Percentiles rank a stretch among this genome's conserved stretches.
Conservation (phyloP, 192 early-diverging fungal species). For the Umbelopsis isabellina region DNA sequence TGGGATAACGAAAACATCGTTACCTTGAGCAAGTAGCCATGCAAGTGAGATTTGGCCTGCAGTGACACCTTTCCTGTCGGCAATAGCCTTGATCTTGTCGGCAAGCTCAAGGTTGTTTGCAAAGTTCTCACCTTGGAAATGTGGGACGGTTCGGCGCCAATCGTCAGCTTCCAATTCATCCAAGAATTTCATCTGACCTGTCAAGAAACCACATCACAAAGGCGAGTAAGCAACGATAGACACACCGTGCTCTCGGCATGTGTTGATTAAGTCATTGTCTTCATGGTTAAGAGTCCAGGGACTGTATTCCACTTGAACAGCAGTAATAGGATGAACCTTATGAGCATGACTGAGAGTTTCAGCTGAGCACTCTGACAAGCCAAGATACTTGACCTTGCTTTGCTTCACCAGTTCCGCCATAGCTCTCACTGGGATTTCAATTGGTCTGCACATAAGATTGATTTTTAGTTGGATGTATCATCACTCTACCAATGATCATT, state of each 20-base stretch:
- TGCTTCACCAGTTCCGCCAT: constrained; percentile 69
- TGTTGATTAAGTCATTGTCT: constrained; percentile 63
- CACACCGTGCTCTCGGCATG: constrained; percentile 67
- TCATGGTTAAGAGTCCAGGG: constrained; percentile 66
- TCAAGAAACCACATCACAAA: constrained; percentile 59
- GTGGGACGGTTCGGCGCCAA: constrained; percentile 50
- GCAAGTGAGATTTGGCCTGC: constrained; percentile 61
- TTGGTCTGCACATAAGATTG: too few relatives aligned
- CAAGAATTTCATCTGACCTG: constrained; percentile 52
- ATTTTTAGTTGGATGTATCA: background rate
- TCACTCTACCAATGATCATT: background rate
- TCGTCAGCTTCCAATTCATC: constrained; percentile 58
- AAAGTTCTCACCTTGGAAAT: constrained; percentile 65
- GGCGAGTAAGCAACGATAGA: constrained; percentile 48
- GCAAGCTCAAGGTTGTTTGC: constrained; percentile 61
- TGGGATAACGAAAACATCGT: background rate
- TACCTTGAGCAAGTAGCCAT: constrained; percentile 62
- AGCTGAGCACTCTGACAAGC: constrained; percentile 62
- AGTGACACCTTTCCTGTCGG: constrained; percentile 50
- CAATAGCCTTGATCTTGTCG: constrained; percentile 49
- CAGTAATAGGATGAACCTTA: constrained; percentile 69
- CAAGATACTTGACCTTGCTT: constrained; percentile 64
- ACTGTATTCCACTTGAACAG: constrained; percentile 48
- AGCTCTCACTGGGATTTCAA: constrained; percentile 63
- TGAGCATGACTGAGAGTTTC: constrained; percentile 66